Percentiles rank a stretch among this genome's conserved stretches.
These are phyloP conservation scores for Martiniozyma asiatica DNA, from an alignment of 1,139 yeast species.

Conservation along the genomic window DNA sequence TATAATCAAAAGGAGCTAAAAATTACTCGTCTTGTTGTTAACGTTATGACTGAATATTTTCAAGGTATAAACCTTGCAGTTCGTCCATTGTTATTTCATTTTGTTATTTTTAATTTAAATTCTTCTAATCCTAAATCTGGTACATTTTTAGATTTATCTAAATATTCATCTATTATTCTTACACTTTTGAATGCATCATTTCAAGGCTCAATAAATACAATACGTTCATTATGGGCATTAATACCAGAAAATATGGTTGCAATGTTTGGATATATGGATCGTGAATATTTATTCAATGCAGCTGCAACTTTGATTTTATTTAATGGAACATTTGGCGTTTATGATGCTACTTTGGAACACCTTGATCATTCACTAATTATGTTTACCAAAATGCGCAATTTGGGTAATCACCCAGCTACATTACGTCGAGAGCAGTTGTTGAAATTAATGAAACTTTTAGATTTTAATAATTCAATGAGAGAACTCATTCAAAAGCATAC, in stretches of 20 bases:
- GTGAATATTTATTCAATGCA: constrained; percentile 74
- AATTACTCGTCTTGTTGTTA: constrained; percentile 59
- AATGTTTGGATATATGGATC: constrained; percentile 77
- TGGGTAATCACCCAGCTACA: constrained; percentile 74
- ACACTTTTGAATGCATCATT: constrained; percentile 68
- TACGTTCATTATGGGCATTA: constrained; percentile 61
- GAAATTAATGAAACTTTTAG: constrained; percentile 51
- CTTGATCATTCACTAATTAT: constrained; percentile 62
- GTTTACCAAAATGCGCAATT: constrained; percentile 61
- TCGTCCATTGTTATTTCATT: constrained; percentile 68
- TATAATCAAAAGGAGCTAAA: constrained; percentile 42
- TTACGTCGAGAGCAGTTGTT: constrained; percentile 60
- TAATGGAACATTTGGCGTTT: constrained; percentile 75
- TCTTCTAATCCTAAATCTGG: constrained; percentile 28
- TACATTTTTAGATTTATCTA: constrained; percentile 47
- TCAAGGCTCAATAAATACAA: constrained; percentile 73
- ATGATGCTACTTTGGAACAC: constrained; percentile 61
- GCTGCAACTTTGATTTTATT: constrained; percentile 67
- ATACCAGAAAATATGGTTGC: constrained; percentile 72
- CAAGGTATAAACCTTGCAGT: constrained; percentile 80
- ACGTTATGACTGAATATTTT: constrained; percentile 75
- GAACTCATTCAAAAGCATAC: constrained; percentile 46
- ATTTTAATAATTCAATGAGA: constrained; percentile 55
- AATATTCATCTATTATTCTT: constrained; percentile 56
- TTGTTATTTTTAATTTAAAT: constrained; percentile 57